These are phyloP conservation scores for Plasmodium ovale DNA, from an alignment of 169 alveolate genomes.

Conservation along the genomic window DNA sequence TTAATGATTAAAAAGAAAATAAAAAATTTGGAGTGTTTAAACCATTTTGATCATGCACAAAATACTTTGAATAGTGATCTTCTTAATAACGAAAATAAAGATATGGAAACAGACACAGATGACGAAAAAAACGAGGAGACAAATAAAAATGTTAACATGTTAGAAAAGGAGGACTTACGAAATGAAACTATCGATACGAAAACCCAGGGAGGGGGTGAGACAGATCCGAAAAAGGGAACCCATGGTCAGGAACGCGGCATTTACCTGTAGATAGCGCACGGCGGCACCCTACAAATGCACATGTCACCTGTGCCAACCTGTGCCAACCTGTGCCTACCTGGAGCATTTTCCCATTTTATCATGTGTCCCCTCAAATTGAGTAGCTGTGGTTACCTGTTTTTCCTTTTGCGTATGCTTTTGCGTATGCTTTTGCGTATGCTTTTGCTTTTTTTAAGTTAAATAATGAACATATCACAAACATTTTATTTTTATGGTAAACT, in stretches of 20 bases:
- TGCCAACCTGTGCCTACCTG: no score
- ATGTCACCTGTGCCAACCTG: no score
- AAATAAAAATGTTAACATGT: background rate
- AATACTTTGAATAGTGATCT: background rate
- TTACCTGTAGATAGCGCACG: background rate
- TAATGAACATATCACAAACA: no score
- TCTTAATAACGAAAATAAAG: background rate
- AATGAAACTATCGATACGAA: background rate
- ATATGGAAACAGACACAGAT: background rate
- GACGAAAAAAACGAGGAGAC: background rate
- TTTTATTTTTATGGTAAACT: no score
- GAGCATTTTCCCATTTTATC: no score
- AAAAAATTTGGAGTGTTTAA: background rate
- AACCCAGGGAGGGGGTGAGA: background rate
- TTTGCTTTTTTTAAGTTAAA: no score
- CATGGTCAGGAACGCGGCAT: constrained; percentile 1
- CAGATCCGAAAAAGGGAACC: background rate
- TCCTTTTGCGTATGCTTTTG: background rate
- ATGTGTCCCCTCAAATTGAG: no score
- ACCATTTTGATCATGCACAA: background rate
- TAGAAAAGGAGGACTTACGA: background rate
- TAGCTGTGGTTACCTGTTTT: background rate
- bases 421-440: background rate
- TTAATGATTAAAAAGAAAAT: constrained; percentile 24
- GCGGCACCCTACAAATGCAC: background rate